Percentiles rank a stretch among this genome's conserved stretches.
These are phyloP conservation scores for Mycosphaerella arachidis DNA, from an alignment of 2,329 filamentous ascomycete genomes.

Conservation along the genomic window DNA sequence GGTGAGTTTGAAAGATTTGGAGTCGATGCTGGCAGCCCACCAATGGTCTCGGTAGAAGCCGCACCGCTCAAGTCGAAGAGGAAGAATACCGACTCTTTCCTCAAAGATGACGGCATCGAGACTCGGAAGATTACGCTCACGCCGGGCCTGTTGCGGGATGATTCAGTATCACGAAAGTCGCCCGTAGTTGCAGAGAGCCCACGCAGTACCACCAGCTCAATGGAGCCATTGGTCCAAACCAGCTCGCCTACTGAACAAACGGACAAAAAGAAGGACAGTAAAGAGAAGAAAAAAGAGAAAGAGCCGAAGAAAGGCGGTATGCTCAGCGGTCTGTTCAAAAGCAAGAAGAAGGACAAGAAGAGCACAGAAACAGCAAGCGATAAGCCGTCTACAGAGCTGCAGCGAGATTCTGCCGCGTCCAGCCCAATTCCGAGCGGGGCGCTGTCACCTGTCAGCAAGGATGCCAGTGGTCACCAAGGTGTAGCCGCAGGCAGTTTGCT, in stretches of 20 bases:
- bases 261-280: slow-evolving; percentile 69
- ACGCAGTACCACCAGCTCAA: slow-evolving; percentile 50
- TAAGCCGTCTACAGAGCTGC: slow-evolving; percentile 29
- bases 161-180: slow-evolving; percentile 43
- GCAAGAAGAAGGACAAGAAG: slow-evolving; percentile 62
- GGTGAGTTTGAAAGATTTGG: slow-evolving; percentile 19
- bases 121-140: slow-evolving; percentile 97
- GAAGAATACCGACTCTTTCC: slow-evolving; percentile 93
- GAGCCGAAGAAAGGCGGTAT: slow-evolving; percentile 67
- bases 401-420: slow-evolving; percentile 20
- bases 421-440: slow-evolving; percentile 22
- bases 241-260: slow-evolving; percentile 56
- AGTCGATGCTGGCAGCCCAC: slow-evolving; percentile 18
- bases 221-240: slow-evolving; percentile 72
- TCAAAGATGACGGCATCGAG: slow-evolving; percentile 91
- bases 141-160: slow-evolving; percentile 84
- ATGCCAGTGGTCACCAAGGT: slow-evolving; percentile 1
- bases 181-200: slow-evolving; percentile 38
- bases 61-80: slow-evolving; percentile 63
- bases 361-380: slow-evolving; percentile 43
- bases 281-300: slow-evolving; percentile 71
- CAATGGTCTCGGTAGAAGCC: slow-evolving; percentile 29
- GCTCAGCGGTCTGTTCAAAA: slow-evolving; percentile 65
- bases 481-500: background rate
- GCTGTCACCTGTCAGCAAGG: slow-evolving; percentile 23